phyloP scores from a whole-genome alignment of 305 asterid species.

The Solanum hybrid region DNA sequence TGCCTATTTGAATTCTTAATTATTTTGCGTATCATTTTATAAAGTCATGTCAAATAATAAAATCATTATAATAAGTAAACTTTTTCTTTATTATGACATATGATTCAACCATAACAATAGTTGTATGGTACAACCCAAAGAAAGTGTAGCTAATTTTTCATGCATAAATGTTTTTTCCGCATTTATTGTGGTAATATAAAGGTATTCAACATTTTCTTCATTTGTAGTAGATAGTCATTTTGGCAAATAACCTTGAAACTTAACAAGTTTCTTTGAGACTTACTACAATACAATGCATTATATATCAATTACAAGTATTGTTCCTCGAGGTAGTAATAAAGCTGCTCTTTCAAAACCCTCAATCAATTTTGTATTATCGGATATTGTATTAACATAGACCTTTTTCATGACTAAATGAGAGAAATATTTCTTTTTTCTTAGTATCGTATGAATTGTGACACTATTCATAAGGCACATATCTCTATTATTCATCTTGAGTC shows the following conservation, averaged over 20 bases:
- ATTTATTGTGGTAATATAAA: neutral
- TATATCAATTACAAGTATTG: neutral
- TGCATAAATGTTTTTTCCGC: neutral
- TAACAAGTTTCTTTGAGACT: neutral
- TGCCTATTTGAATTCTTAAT: neutral
- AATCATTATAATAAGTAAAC: neutral
- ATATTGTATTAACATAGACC: neutral
- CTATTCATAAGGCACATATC: neutral
- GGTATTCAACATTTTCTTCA: neutral
- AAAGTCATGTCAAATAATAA: neutral
- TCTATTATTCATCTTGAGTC: neutral
- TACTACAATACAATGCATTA: neutral
- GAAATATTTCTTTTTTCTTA: neutral
- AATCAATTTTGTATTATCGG: neutral
- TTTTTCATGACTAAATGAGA: neutral
- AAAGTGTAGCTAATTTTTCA: neutral
- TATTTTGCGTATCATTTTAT: neutral
- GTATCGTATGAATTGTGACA: neutral
- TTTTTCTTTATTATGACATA: too few species aligned
- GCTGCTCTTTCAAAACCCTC: neutral
- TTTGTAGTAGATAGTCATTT: neutral
- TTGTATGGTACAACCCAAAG: neutral
- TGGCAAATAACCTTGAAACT: neutral
- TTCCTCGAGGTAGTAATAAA: neutral
- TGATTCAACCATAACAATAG: neutral